Base-by-base conservation (phyloP, 371 early-diverging fungal species). In the Mortierella sp. region DNA sequence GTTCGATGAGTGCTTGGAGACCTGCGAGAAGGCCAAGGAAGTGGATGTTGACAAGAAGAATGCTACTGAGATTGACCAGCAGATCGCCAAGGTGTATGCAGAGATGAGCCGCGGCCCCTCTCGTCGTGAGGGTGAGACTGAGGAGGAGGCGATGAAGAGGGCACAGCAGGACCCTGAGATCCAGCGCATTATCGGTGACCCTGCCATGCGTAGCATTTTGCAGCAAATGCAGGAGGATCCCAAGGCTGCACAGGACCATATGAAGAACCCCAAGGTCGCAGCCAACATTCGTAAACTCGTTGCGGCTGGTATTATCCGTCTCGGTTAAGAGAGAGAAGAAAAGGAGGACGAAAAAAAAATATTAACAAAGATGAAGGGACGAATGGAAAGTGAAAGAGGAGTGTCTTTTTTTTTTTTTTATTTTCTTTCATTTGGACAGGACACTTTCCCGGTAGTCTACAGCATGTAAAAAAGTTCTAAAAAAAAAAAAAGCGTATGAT, bases 181-280 rank as follows among this genome's bases (percentile, higher is more conserved):
- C 46, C 95, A 88, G 83, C 87, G 86, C 62, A 91, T 98, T 72
- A 83, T 99, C 73, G 84, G 82, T 50, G 98, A 99, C 82, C 99
- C 99, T 12, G 92, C 95, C 61, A 99, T 99, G 99, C 93, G 95
- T 77, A 88, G 89, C 81, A 98, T 99, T 68, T 88, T 99, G 69
- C 93, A 95, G 81, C 98, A 98, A 84, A 98, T 98, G 97, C 96
- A 97, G 83, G 87, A 91, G 65, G 95, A 99, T 81, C 99, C 99
- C 19, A 84, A 87, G 66, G 97, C 99, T 43, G 92, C 92, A 26
- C 94, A 91, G 73, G 97, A 95, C 66, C 96, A 96, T 71, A 85
- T 99, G 88, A 94, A 95, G 90, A 98, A 98, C 88, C 98, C 98
- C 15, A 85, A 83, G 45, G 90, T 99, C 50, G 96, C 97, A n/a